Evolutionary conservation across 2,329 filamentous ascomycete species (phyloP), one percentile per base, ranked within the genome.

Genomic region (Raffaelea albimanens): DNA sequence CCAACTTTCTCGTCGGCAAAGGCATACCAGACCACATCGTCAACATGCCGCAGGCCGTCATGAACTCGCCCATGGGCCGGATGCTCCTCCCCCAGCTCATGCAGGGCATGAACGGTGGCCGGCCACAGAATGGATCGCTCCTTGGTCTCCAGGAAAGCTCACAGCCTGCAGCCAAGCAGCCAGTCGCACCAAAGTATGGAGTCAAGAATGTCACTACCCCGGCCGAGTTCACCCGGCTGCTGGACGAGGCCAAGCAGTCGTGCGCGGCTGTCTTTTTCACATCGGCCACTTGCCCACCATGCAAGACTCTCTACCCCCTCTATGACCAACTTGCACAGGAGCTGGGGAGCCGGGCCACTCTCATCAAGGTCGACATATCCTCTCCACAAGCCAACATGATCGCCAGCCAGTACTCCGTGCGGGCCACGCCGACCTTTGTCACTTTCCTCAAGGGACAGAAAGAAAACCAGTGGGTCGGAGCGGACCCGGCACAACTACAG

Each of bases 211-310:
- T 45, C 4, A 13, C 36, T 9, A 42, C 34, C 3, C 5, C 40
- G 2, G 63, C 66, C 5, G 76, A 83, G 23, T 66, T 93, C 1
- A 73, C 87, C 34, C 67, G 67, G 18, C 65, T 83, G 2, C 68
- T 93, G 5, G 61, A 67, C 1, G 67, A 68, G 2, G 84, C 85
- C 0, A 71, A 72, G 23, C 71, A 75, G 5, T 82, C 84, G 1
- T 88, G 83, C 51, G 87, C 87, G 0, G 78, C 91, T 34, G 75
- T 96, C 48, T 96, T 96, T 70, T 97, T 97, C 67, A 96, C 91
- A 0, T 95, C 87, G 3, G 78, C 85, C 2, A 93, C 83, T 2
- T 96, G 90, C 59, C 76, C 80, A 1, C 89, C 90, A 0, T 96
- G 91, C 73, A 91, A 85, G 62, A 67, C 80, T 16, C 75, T 91